Base-by-base conservation (phyloP, 2,329 filamentous ascomycete genomes). In the Aureobasidium melanogenum region DNA sequence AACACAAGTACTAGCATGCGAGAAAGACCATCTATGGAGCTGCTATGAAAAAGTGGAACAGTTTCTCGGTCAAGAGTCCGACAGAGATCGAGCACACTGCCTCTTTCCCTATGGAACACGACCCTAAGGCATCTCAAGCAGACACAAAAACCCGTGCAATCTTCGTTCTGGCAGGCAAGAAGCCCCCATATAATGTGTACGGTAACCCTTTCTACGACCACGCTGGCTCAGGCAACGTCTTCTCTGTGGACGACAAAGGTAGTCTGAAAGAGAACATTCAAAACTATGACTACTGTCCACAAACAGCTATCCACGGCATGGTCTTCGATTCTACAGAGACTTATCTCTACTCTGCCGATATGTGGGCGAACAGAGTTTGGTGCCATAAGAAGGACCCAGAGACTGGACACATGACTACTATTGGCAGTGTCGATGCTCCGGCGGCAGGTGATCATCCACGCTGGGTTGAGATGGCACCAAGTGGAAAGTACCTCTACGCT, bases 1-100 rank as follows among this genome's bases (percentile, higher is more conserved):
- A 14, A 51, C 8, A 5, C 38, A 9, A 9, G 32, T 22, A 22
- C 58, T 70, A 93, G 87, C 89, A 95, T 75, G 78, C 82, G 64
- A 88, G 87, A 70, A 93, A 91, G 75, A 88, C 88, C 72, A 87
- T 96, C 63, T 96, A 96, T 73, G 91, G 91, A 69, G 87, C 91
- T 3, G 89, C 89, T 63, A 94, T 94, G 89, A 96, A 96, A 80
- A 93, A 91, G 73, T 96, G 90, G 89, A 87, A 87, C 54, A 91
- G 88, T 72, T 93, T 89, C 73, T 79, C 85, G 48, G 88, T 95
- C 69, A 83, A 86, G 68, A 87, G 83, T 67, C 88, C 90, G 2
- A 86, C 84, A 1, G 84, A 90, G 54, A 94, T 96, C 66, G 76
- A 84, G 50, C 90, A 94, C 67, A 82, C 88, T 72, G 80, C 80